Percentiles rank a stretch among this genome's conserved stretches.
phyloP scores from a whole-genome alignment of 2,329 filamentous ascomycete genomes.

The Diaporthe citri region DNA sequence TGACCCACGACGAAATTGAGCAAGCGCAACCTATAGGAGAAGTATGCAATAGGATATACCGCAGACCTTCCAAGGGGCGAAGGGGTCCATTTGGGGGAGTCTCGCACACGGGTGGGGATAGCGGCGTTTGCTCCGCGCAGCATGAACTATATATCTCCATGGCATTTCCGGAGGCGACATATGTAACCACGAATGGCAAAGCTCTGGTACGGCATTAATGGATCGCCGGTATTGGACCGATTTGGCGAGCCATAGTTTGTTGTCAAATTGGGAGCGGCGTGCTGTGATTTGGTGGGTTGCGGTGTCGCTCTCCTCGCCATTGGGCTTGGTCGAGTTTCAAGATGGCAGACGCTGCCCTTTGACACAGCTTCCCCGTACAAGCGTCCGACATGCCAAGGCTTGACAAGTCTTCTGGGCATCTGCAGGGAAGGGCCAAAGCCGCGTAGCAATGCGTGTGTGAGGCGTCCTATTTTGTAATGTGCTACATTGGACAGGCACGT shows the following conservation, averaged over 20 bases:
- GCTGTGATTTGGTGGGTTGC: slow-evolving; percentile 8
- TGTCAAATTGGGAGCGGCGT: slow-evolving; percentile 8
- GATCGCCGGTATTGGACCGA: slow-evolving; percentile 20
- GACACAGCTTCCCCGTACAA: slow-evolving; percentile 23
- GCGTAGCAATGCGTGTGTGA: slow-evolving; percentile 9
- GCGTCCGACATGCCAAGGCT: slow-evolving; percentile 35
- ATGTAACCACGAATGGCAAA: slow-evolving; percentile 13
- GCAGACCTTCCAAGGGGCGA: background rate
- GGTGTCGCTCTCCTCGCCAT: slow-evolving; percentile 1
- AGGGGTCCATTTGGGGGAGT: background rate
- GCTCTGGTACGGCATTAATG: slow-evolving; percentile 21
- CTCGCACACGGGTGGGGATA: background rate
- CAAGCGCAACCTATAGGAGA: background rate
- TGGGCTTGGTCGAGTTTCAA: slow-evolving; percentile 33
- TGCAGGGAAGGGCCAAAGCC: slow-evolving; percentile 5
- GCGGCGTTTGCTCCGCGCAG: background rate
- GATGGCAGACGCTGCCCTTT: slow-evolving; percentile 1
- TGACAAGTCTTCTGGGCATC: slow-evolving; percentile 28
- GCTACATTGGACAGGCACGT: background rate
- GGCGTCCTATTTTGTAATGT: slow-evolving; percentile 7
- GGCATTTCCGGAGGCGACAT: slow-evolving; percentile 27
- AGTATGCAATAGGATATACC: background rate
- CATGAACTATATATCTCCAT: slow-evolving; percentile 24
- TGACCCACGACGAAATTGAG: background rate
- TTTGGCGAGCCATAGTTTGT: slow-evolving; percentile 9